Conservation (phyloP, 2,329 filamentous ascomycete species). For the Stagonosporopsis rhizophila region DNA sequence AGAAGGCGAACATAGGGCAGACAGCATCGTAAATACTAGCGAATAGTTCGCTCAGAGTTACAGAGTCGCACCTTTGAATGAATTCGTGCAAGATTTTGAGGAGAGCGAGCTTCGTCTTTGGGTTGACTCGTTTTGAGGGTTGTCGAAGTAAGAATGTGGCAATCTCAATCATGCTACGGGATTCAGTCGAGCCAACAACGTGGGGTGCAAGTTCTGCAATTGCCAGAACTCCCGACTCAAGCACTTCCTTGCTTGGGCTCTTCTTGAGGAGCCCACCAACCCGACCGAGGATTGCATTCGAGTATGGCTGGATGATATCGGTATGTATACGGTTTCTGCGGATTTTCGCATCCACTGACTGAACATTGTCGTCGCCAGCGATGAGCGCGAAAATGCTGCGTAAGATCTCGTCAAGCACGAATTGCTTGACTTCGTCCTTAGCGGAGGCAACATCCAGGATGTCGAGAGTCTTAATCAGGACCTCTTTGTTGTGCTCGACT, state of each 20-base stretch:
- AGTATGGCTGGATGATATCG: constrained; percentile 67
- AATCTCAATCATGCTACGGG: constrained; percentile 79
- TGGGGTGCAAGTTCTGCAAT: constrained; percentile 72
- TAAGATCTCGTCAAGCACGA: constrained; percentile 79
- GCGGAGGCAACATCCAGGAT: constrained; percentile 75
- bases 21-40: constrained; percentile 74
- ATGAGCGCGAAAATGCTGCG: constrained; percentile 41
- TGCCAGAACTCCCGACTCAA: constrained; percentile 79
- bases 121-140: constrained; percentile 81
- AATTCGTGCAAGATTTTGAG: constrained; percentile 83
- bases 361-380: constrained; percentile 8
- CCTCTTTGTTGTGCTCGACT: constrained; percentile 62
- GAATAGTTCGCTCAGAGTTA: constrained; percentile 65
- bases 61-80: constrained; percentile 68
- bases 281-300: constrained; percentile 68
- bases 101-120: constrained; percentile 81
- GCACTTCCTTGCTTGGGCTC: constrained; percentile 72
- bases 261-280: constrained; percentile 62
- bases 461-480: constrained; percentile 75
- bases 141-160: constrained; percentile 83
- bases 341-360: constrained; percentile 61
- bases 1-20: constrained; percentile 85
- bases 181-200: constrained; percentile 59
- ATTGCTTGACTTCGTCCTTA: constrained; percentile 86
- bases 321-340: constrained; percentile 51